A percentile compares a stretch with the other conserved stretches of the same genome.
Evolutionary conservation across 768 basidiomycete genomes (phyloP).

Genomic region (Omphalotus guepiniiformis): DNA sequence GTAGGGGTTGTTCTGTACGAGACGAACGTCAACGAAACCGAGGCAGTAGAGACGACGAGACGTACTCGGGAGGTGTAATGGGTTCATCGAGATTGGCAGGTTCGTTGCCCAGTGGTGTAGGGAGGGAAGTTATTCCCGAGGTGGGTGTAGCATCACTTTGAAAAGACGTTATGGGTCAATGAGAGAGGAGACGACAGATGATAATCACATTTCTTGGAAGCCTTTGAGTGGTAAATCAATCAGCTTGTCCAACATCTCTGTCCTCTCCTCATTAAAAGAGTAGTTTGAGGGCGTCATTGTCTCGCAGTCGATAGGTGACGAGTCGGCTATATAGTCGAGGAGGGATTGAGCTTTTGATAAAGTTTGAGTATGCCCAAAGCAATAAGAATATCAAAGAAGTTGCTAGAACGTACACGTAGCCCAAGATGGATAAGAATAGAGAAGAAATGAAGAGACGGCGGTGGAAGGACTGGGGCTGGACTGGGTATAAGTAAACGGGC

Average conservation of each 20-base stretch:
- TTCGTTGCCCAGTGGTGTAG: constrained; percentile 21
- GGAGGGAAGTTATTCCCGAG: constrained; percentile 28
- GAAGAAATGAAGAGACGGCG: constrained; percentile 3
- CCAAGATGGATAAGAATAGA: not conserved
- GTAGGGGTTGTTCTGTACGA: constrained; percentile 22
- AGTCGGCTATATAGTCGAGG: not conserved
- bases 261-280: constrained; percentile 3
- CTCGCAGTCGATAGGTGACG: too few species aligned
- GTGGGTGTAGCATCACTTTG: constrained; percentile 29
- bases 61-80: constrained; percentile 9
- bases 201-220: constrained; percentile 18
- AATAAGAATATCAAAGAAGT: constrained; percentile 1
- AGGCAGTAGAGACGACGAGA: constrained; percentile 2
- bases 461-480: constrained; percentile 9
- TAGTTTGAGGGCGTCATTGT: not conserved
- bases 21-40: constrained; percentile 10
- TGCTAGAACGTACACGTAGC: not conserved
- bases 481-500: constrained; percentile 6
- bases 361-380: constrained; percentile 4
- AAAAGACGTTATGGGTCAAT: constrained; percentile 11
- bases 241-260: constrained; percentile 16
- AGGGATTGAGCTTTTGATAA: not conserved
- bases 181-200: constrained; percentile 3
- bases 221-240: constrained; percentile 16
- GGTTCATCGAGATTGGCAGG: constrained; percentile 4